Conservation (phyloP, 345 rosid genomes). For the Limnanthes douglasii region DNA sequence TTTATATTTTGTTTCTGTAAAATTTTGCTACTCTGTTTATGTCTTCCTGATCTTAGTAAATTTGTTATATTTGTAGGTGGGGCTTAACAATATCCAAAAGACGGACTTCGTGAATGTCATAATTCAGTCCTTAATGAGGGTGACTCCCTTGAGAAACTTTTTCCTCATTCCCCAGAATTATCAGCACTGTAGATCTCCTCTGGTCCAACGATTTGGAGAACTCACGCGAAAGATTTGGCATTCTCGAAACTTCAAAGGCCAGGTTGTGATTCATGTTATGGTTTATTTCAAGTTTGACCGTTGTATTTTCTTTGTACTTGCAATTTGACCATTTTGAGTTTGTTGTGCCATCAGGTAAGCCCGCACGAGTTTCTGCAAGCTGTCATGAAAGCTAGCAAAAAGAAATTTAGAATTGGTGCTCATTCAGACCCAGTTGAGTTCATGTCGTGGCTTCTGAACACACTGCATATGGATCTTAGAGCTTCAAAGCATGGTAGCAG, state of each 20-base stretch:
- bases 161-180: constrained; percentile 91
- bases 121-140: constrained; percentile 91
- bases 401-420: constrained; percentile 69
- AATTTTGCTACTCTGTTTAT: neutral
- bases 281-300: neutral
- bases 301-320: constrained; percentile 3
- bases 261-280: constrained; percentile 29
- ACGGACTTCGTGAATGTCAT: constrained; percentile 97
- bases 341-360: constrained; percentile 53
- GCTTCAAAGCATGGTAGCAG: constrained; percentile 46
- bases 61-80: constrained; percentile 43
- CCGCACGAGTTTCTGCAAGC: constrained; percentile 99
- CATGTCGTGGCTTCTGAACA: constrained; percentile 95
- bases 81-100: constrained; percentile 85
- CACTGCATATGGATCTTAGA: constrained; percentile 63
- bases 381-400: constrained; percentile 90
- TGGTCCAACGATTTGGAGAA: constrained; percentile 90
- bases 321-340: constrained; percentile 1
- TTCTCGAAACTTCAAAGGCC: constrained; percentile 94
- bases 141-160: constrained; percentile 77
- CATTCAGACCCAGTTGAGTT: constrained; percentile 97
- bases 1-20: neutral
- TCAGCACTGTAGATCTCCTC: constrained; percentile 61
- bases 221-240: constrained; percentile 95
- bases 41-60: neutral